These are phyloP conservation scores for Austroboletus niveus DNA, from an alignment of 1,284 basidiomycete species.

Conservation along the genomic window DNA sequence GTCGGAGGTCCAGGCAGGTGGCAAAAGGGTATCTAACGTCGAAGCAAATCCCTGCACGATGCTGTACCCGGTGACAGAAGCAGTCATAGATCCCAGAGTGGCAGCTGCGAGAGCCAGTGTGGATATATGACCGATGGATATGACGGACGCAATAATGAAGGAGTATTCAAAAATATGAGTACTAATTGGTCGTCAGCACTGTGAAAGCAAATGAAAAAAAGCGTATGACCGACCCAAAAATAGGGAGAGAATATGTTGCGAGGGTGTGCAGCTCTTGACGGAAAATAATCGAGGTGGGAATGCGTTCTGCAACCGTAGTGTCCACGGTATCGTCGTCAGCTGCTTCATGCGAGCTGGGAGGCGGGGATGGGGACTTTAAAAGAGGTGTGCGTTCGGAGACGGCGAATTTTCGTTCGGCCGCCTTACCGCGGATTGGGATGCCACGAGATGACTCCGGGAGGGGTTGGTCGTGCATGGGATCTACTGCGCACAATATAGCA, in stretches of 20 bases:
- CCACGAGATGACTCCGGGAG: constrained; percentile 10
- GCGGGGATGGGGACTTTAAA: constrained; percentile 31
- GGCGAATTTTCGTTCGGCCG: background rate
- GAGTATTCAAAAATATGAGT: constrained; percentile 77
- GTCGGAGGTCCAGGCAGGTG: constrained; percentile 87
- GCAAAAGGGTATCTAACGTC: constrained; percentile 88
- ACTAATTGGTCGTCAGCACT: constrained; percentile 35
- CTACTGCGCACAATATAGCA: constrained; percentile 37
- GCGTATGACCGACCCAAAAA: constrained; percentile 54
- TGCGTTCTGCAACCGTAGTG: constrained; percentile 35
- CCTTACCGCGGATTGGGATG: constrained; percentile 19
- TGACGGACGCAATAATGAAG: constrained; percentile 68
- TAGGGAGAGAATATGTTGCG: constrained; percentile 62
- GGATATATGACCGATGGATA: constrained; percentile 84
- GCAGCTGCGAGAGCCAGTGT: constrained; percentile 82
- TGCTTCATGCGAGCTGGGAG: constrained; percentile 12
- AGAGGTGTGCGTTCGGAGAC: constrained; percentile 30
- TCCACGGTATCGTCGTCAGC: constrained; percentile 3
- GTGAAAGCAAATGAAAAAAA: constrained; percentile 2
- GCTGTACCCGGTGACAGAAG: constrained; percentile 67
- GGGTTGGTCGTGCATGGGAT: constrained; percentile 6
- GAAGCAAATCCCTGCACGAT: constrained; percentile 83
- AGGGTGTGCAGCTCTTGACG: constrained; percentile 63
- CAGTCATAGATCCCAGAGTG: constrained; percentile 85
- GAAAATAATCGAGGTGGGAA: constrained; percentile 44